Evolutionary conservation across 1,284 basidiomycete genomes (phyloP), one percentile per base, ranked within the genome.

Genomic region (Vanrija sp.): DNA sequence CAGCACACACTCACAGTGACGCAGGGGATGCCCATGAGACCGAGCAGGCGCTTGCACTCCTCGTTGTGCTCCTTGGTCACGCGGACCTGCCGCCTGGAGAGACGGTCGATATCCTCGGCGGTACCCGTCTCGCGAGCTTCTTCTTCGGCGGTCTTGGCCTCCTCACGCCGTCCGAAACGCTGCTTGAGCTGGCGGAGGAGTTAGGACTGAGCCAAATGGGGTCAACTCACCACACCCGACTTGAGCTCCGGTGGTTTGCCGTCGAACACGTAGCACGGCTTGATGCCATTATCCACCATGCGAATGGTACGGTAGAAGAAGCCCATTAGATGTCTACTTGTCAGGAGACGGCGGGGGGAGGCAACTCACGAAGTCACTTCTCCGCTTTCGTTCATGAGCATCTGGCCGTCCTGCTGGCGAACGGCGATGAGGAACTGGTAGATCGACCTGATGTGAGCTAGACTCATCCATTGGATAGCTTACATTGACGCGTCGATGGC

Each of bases 231-330:
- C 64, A 98, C 93, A 50, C 91, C 91, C 53, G 90, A 86, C 77
- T 99, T 99, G 74, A 99, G 78, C 59, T 98, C 93, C 45, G 95
- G 95, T 1, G 95, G 96, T 73, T 95, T 96, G 9, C 96, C 96
- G 75, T 99, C 96, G 66, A 99, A 99, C 20, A 99, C 91, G 75
- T 98, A 98, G 45, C 88, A 88, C 1, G 95, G 95, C 72, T 99
- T 98, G 71, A 98, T 93, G 5, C 96, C 96, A 64, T 96, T 92
- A 76, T 99, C 96, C n/a, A 96, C 91, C 78, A 98, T 98, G 20
- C 96, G 84, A 56, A 97, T 89, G 0, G 93, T 96, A 27, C 95
- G 84, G 71, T 98, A 98, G 78, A 98, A 98, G 77, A 98, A 89
- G 0, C 95, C 95, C 88, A 98, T 97, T 16, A 98, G 80, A 77